phyloP scores from a whole-genome alignment of 129 eudicot genomes.

The Tagetes erecta region DNA sequence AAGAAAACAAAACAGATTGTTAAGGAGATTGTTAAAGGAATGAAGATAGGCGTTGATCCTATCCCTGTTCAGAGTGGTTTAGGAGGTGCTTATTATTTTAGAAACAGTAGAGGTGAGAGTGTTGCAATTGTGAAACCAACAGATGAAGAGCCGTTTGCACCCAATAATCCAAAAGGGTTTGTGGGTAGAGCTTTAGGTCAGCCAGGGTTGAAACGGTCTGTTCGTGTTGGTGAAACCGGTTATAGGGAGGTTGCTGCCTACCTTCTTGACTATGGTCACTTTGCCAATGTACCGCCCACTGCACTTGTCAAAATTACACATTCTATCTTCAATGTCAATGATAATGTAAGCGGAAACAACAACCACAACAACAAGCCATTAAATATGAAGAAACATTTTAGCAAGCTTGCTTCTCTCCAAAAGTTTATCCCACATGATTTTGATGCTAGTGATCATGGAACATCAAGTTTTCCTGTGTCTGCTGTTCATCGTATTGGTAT shows the following conservation, averaged over 20 bases:
- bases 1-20: slow-evolving; percentile 57
- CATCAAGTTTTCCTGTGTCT: slow-evolving; percentile 82
- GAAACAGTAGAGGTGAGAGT: slow-evolving; percentile 63
- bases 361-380: slow-evolving; percentile 34
- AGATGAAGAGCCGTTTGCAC: slow-evolving; percentile 89
- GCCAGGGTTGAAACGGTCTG: slow-evolving; percentile 78
- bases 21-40: slow-evolving; percentile 71
- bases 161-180: slow-evolving; percentile 87
- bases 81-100: slow-evolving; percentile 80
- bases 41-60: slow-evolving; percentile 81
- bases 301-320: slow-evolving; percentile 90
- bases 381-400: slow-evolving; percentile 49
- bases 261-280: slow-evolving; percentile 69
- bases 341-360: slow-evolving; percentile 53
- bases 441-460: slow-evolving; percentile 94
- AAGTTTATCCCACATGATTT: slow-evolving; percentile 81
- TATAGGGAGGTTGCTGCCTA: slow-evolving; percentile 86
- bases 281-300: slow-evolving; percentile 89
- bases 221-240: slow-evolving; percentile 90
- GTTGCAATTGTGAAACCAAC: slow-evolving; percentile 91
- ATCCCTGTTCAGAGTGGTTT: slow-evolving; percentile 70
- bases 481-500: slow-evolving; percentile 90
- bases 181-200: slow-evolving; percentile 80
- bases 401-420: slow-evolving; percentile 91
- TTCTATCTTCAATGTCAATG: slow-evolving; percentile 75